Percentiles rank a stretch among this genome's conserved stretches.
These are phyloP conservation scores for Podospora pseudocomata DNA, from an alignment of 495 filamentous ascomycete species.

Conservation along the genomic window DNA sequence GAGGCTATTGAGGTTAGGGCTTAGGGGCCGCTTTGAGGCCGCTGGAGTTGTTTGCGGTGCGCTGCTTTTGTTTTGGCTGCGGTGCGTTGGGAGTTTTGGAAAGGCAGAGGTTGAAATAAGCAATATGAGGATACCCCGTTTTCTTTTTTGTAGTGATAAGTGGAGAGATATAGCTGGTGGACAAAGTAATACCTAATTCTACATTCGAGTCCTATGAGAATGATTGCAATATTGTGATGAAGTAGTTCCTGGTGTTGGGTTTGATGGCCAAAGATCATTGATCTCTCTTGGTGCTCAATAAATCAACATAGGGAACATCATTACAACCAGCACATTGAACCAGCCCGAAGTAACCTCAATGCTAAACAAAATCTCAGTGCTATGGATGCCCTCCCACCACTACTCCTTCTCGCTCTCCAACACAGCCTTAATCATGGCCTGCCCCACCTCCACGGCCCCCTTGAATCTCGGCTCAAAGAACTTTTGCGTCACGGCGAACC, in stretches of 20 bases:
- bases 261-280: no score
- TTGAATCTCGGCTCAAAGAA: slow-evolving; percentile 89
- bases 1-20: slow-evolving; percentile 2
- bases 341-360: no score
- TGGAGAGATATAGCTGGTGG: not conserved
- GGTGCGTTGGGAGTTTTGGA: not conserved
- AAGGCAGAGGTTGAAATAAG: not conserved
- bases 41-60: not conserved
- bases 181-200: no score
- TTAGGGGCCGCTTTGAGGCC: not conserved
- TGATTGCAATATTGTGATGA: not conserved
- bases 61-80: not conserved
- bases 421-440: slow-evolving; percentile 96
- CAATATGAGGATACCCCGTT: not conserved
- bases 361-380: no score
- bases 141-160: not conserved
- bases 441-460: slow-evolving; percentile 79
- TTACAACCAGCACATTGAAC: no score
- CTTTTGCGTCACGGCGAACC: slow-evolving; percentile 80
- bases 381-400: not conserved
- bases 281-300: no score
- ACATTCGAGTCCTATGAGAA: not conserved
- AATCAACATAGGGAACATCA: no score
- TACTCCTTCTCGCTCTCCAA: slow-evolving; percentile 60
- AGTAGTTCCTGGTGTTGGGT: no score